Evolutionary conservation across 208 protist genomes (phyloP), one percentile per base, ranked within the genome.

Genomic region (Eutreptiella sp.): DNA sequence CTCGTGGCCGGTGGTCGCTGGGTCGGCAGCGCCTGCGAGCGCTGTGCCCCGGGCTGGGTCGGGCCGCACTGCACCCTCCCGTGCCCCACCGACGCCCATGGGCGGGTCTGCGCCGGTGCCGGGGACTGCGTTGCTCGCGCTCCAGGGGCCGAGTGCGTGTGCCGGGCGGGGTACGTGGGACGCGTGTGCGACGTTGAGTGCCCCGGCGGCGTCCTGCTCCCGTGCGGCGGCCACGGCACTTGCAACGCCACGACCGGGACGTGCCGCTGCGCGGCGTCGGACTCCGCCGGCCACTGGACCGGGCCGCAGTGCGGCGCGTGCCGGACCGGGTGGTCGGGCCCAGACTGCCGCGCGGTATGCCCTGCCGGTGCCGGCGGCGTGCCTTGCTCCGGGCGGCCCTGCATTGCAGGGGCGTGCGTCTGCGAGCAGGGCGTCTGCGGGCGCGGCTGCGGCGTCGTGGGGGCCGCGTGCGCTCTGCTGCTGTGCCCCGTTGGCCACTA

Each of bases 401-500:
- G 33, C 58, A 50, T 24, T 0, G 64, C 72, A 21, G 77, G 66
- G 0, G 31, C 31, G 3, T 83, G 74, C 31, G 35, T 5, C 2
- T 83, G 70, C 39, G 36, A 57, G 36, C 61, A 70, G 0, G n/a
- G n/a, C n/a, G 57, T 16, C 14, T 33, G 53, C n/a, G 50, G 23
- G 26, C 41, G 3, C 2, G 68, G 70, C 46, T 64, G 42, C 29
- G 59, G 46, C n/a, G n/a, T n/a, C n/a, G n/a, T n/a, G n/a, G n/a
- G n/a, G n/a, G n/a, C 27, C 26, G 4, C 19, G 46, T 63, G 45
- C 32, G 7, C 27, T 14, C 5, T 64, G 58, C 46, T 7, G 42
- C 9, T 45, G 7, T 64, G 58, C 46, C 16, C 9, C 5, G 21
- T 27, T 31, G 50, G 48, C 23, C 63, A 32, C 29, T 64, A 64